Conservation (phyloP, 768 basidiomycete genomes). For the Podaxis sp. region DNA sequence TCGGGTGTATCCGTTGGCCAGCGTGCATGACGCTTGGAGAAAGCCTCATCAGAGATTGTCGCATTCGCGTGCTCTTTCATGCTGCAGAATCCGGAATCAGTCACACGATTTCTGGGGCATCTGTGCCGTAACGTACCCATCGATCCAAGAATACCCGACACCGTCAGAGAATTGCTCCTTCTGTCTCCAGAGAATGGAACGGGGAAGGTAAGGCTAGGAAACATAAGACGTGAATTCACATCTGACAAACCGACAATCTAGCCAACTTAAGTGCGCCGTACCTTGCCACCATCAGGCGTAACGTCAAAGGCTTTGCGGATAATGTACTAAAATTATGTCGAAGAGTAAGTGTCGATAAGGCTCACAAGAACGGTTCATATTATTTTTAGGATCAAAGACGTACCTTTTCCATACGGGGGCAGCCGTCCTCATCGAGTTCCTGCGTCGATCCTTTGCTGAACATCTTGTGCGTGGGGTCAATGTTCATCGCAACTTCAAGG, state of each 20-base stretch:
- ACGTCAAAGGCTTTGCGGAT: constrained; percentile 95
- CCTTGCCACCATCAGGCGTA: constrained; percentile 69
- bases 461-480: constrained; percentile 85
- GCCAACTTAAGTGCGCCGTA: constrained; percentile 23
- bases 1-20: constrained; percentile 84
- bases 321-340: constrained; percentile 63
- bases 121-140: constrained; percentile 57
- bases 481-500: constrained; percentile 90
- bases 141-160: constrained; percentile 98
- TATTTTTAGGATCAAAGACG: constrained; percentile 2
- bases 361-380: constrained; percentile 14
- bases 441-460: constrained; percentile 82
- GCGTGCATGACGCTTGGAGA: constrained; percentile 68
- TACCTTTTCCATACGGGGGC: constrained; percentile 96
- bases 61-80: constrained; percentile 86
- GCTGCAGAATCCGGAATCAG: constrained; percentile 36
- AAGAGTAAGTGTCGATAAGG: background rate
- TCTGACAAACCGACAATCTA: background rate
- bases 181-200: constrained; percentile 95
- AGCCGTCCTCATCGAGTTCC: constrained; percentile 79
- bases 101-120: background rate
- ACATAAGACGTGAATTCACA: background rate
- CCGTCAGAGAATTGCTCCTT: constrained; percentile 99
- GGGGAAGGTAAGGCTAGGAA: constrained; percentile 84
- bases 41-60: constrained; percentile 78